These are phyloP conservation scores for Diplotaxis tenuifolia DNA, from an alignment of 345 rosid genomes.

Conservation along the genomic window DNA sequence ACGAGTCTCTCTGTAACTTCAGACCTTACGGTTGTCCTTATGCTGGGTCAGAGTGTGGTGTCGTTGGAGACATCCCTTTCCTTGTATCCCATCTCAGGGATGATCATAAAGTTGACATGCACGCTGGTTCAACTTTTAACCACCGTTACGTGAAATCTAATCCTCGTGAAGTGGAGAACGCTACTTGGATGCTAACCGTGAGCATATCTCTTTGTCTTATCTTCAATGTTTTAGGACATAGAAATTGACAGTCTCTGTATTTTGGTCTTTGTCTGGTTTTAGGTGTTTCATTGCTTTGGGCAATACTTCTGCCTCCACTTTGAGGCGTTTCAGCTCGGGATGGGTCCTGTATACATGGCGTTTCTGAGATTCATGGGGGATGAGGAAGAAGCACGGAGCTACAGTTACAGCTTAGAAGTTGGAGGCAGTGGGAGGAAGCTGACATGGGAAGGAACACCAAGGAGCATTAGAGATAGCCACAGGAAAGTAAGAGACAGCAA, in stretches of 20 bases:
- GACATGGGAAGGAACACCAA: conserved; percentile 95
- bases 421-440: conserved; percentile 92
- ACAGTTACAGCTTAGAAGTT: conserved; percentile 89
- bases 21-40: conserved; percentile 80
- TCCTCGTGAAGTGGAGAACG: conserved; percentile 83
- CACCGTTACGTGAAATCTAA: conserved; percentile 81
- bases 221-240: background rate
- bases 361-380: conserved; percentile 98
- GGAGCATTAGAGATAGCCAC: conserved; percentile 89
- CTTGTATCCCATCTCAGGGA: conserved; percentile 73
- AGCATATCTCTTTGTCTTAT: conserved; percentile 17
- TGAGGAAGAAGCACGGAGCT: conserved; percentile 80
- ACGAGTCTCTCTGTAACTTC: conserved; percentile 63
- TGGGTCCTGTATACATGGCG: conserved; percentile 99
- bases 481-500: conserved; percentile 94
- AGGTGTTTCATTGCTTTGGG: conserved; percentile 97
- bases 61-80: conserved; percentile 66
- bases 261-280: background rate
- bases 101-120: conserved; percentile 86
- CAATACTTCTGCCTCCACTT: conserved; percentile 96
- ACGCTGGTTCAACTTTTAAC: conserved; percentile 71
- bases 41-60: conserved; percentile 72
- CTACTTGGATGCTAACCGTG: conserved; percentile 72
- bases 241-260: background rate
- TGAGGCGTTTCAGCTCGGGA: conserved; percentile 95